Evolutionary conservation across 306 rosid genomes (phyloP), one percentile per base, ranked within the genome.

Genomic region (Rosa rugosa): DNA sequence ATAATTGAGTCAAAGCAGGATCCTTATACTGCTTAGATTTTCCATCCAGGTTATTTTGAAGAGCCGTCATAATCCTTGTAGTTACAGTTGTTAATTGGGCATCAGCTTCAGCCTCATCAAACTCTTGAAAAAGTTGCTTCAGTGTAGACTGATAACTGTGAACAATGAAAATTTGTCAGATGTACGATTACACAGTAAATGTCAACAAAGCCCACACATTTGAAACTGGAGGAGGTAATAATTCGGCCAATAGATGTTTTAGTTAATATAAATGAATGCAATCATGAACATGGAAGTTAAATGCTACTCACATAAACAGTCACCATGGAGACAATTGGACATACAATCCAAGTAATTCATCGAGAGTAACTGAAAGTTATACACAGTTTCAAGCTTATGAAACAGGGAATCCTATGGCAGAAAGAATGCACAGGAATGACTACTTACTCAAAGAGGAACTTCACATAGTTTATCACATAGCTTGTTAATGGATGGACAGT

Each of bases 401-500:
- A 20, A 50, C 45, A 65, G 36, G 69, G 64, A 80, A 72, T 57
- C 25, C 8, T 42, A 56, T 16, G 27, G 34, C 49, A 71, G 14
- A 77, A 36, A 56, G 57, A 71, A 70, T 22, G 51, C 57, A 80
- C 6, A 70, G 63, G 75, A 86, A 77, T 27, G 23, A 74, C 79
- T 57, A 87, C 98, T 89, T 83, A 95, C 99, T 95, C 98, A 22
- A 86, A 91, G 16, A 93, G 83, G 79, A 95, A 96, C 79, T 96
- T 96, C 50, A 96, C 91, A 12, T 95, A 95, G 80, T 95, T 95
- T 77, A 95, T 95, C 84, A 95, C 99, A 65, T 96, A 96, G 90
- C 96, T 96, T 49, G 99, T 96, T 77, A 96, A 80, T 62, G 99
- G 99, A 85, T 96, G 99, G 76, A 96, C 99, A 56, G 97, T 96